These are phyloP conservation scores for Hypericum perforatum DNA, from an alignment of 345 rosid genomes.

Conservation along the genomic window DNA sequence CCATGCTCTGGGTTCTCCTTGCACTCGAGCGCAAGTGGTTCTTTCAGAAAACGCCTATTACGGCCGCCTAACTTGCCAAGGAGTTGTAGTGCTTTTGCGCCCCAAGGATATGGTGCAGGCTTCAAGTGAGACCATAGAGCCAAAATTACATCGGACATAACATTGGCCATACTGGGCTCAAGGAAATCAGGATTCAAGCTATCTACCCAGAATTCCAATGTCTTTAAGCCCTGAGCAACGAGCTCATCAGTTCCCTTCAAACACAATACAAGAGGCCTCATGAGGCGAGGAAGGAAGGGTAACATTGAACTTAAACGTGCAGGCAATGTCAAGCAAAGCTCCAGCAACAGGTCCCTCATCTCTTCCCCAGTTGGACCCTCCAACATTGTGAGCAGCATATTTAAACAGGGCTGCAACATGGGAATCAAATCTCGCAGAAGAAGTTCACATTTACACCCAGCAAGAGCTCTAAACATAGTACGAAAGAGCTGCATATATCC, in stretches of 20 bases:
- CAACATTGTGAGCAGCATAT: slow-evolving; percentile 84
- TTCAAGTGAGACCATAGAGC: slow-evolving; percentile 95
- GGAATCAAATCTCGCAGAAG: slow-evolving; percentile 83
- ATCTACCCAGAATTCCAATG: slow-evolving; percentile 99
- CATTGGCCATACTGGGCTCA: slow-evolving; percentile 97
- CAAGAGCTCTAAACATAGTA: slow-evolving; percentile 78
- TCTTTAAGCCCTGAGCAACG: slow-evolving; percentile 78
- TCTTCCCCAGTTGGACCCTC: slow-evolving; percentile 97
- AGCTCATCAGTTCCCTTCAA: slow-evolving; percentile 84
- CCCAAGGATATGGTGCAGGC: slow-evolving; percentile 92
- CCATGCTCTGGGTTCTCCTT: slow-evolving; percentile 98
- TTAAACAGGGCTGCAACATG: slow-evolving; percentile 80
- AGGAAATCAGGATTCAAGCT: slow-evolving; percentile 96
- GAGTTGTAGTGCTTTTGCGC: slow-evolving; percentile 85
- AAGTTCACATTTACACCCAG: slow-evolving; percentile 89
- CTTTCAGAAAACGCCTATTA: slow-evolving; percentile 89
- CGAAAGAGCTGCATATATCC: slow-evolving; percentile 93
- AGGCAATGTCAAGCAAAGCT: slow-evolving; percentile 87
- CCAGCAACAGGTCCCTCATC: slow-evolving; percentile 83
- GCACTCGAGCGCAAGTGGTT: slow-evolving; percentile 94
- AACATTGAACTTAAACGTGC: slow-evolving; percentile 94
- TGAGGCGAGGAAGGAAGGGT: slow-evolving; percentile 81
- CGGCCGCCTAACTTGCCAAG: slow-evolving; percentile 99
- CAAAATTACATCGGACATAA: slow-evolving; percentile 93
- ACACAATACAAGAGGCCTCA: slow-evolving; percentile 91